phyloP scores from a whole-genome alignment of 2,329 filamentous ascomycete genomes.

The Cercospora canescens region DNA sequence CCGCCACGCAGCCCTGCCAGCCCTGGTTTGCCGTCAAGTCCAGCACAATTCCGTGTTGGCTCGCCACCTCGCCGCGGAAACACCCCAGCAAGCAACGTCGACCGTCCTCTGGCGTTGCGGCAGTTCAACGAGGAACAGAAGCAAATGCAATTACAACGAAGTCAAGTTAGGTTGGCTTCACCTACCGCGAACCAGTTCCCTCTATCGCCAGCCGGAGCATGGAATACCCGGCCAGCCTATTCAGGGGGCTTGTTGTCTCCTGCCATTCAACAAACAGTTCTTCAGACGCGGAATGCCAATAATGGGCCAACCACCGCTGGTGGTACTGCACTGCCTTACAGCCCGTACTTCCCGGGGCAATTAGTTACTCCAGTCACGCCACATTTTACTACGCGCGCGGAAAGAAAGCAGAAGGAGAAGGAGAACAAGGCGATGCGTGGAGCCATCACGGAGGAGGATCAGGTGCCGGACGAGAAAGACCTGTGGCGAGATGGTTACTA shows the following conservation, averaged over 20 bases:
- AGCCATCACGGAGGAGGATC: conserved; percentile 60
- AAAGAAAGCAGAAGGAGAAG: conserved; percentile 68
- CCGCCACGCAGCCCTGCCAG: not conserved
- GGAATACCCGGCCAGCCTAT: not conserved
- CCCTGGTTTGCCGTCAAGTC: not conserved
- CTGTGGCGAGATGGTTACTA: conserved; percentile 52
- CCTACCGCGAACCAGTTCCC: not conserved
- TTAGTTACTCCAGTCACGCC: conserved; percentile 73
- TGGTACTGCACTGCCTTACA: no score
- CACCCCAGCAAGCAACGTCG: not conserved
- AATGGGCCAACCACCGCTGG: no score
- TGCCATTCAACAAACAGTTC: not conserved
- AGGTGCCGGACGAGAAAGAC: conserved; percentile 62
- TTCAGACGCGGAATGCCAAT: not conserved
- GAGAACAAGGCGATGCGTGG: conserved; percentile 56
- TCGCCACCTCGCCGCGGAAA: not conserved
- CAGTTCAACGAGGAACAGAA: not conserved
- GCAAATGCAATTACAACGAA: not conserved
- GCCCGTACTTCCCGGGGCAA: conserved; percentile 44
- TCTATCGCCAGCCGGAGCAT: not conserved
- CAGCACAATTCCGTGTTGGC: not conserved
- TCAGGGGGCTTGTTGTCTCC: not conserved
- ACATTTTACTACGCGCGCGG: conserved; percentile 67
- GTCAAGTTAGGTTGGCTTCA: not conserved
- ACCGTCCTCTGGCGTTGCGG: not conserved